Evolutionary conservation across 208 protist genomes (phyloP), one percentile per base, ranked within the genome.

Genomic region (Jaenimonas drosophilae): DNA sequence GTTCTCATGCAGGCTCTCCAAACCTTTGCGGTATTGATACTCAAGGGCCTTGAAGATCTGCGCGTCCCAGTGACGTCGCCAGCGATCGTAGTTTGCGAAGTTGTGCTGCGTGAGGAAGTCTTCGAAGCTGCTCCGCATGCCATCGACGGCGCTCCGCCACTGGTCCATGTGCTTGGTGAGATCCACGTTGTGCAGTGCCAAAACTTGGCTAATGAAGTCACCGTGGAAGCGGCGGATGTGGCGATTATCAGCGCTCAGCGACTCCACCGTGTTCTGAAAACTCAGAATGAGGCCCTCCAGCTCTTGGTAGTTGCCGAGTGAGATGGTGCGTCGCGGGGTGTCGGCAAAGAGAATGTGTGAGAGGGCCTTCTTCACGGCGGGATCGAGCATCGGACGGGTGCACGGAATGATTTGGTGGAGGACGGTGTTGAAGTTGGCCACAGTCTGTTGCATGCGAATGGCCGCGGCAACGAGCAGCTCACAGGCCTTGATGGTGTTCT

Each of bases 11-110:
- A 97, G 66, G 25, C 43, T 76, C 67, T 96, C 92, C 28, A 97
- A 70, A 4, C 91, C 91, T 1, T 66, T 62, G 20, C 78, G 72
- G 64, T 98, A 98, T 69, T 97, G 94, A 46, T 90, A 73, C 61
- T 97, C 92, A 17, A 98, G 76, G 2, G 92, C 92, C 70, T 98
- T 98, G 91, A 96, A 98, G 34, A 98, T 85, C 57, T 98, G 95
- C 19, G 83, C 74, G 65, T 98, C 95, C 86, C 92, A 96, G 71
- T 98, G 94, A 32, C 71, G 60, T 24, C 78, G 72, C 96, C 96
- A 98, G 28, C 48, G 58, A 3, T 88, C 70, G 74, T 91, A 81
- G 57, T 93, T 52, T 4, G 62, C 42, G 51, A 91, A 85, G 32
- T 52, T 74, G 50, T 91, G 76, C 21, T 63, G 67, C 23, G 79